Percentiles rank a stretch among this genome's conserved stretches.
Conservation (phyloP, 345 rosid genomes). For the Triadica sebifera region DNA sequence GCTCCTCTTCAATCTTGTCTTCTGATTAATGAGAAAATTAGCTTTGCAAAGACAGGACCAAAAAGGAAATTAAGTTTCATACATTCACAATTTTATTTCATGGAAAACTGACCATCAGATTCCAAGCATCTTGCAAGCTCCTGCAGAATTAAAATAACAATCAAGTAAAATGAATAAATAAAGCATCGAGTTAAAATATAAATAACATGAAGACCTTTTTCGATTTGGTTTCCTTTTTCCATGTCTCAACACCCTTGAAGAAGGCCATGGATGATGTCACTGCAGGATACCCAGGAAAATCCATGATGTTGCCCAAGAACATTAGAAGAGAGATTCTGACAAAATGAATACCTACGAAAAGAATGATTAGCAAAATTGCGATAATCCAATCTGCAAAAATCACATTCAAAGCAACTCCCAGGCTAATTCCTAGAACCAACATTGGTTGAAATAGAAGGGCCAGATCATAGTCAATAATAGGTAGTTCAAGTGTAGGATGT, state of each 20-base stretch:
- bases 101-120: slow-evolving; percentile 28
- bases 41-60: too few relatives aligned
- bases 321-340: background rate
- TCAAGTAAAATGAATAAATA: background rate
- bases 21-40: slow-evolving; percentile 23
- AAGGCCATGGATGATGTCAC: slow-evolving; percentile 47
- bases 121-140: slow-evolving; percentile 36
- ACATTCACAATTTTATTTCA: background rate
- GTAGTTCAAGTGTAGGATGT: slow-evolving; percentile 77
- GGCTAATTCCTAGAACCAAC: slow-evolving; percentile 80
- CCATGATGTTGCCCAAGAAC: slow-evolving; percentile 9
- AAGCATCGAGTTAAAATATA: background rate
- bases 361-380: slow-evolving; percentile 75
- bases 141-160: slow-evolving; percentile 21
- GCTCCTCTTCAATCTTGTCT: slow-evolving; percentile 22
- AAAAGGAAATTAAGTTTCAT: too few relatives aligned
- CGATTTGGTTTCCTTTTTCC: slow-evolving; percentile 47
- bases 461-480: slow-evolving; percentile 79
- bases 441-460: slow-evolving; percentile 81
- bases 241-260: slow-evolving; percentile 46
- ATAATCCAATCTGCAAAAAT: slow-evolving; percentile 85
- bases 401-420: slow-evolving; percentile 74
- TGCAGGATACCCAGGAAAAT: slow-evolving; percentile 8
- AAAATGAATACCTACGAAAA: slow-evolving; percentile 53
- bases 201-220: slow-evolving; percentile 28